phyloP scores from a whole-genome alignment of 805 yeast genomes.

The Candida corydali region DNA sequence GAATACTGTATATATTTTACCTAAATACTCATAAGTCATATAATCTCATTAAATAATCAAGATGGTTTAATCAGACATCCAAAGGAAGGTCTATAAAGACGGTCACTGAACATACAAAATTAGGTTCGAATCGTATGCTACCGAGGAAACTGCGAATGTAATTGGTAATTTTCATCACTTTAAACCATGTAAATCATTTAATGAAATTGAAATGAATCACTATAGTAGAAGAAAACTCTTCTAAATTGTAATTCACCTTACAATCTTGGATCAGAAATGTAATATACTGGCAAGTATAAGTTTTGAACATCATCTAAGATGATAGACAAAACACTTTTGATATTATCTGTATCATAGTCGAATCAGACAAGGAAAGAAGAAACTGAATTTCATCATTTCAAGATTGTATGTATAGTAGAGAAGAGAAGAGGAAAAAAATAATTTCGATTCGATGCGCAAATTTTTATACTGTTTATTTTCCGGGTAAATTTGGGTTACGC shows the following conservation, averaged over 20 bases:
- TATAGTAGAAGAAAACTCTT: slow-evolving; percentile 1
- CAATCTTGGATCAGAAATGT: slow-evolving; percentile 53
- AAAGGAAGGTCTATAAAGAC: slow-evolving; percentile 74
- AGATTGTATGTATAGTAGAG: no score
- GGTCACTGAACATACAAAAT: slow-evolving; percentile 79
- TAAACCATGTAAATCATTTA: slow-evolving; percentile 6
- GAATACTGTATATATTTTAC: background rate
- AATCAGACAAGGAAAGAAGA: slow-evolving; percentile 90
- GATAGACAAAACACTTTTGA: slow-evolving; percentile 3
- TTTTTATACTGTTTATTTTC: background rate
- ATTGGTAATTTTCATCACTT: slow-evolving; percentile 70
- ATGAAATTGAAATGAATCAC: slow-evolving; percentile 5
- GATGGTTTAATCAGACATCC: slow-evolving; percentile 71
- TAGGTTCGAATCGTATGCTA: slow-evolving; percentile 83
- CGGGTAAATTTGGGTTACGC: slow-evolving; percentile 2
- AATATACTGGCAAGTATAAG: slow-evolving; percentile 87
- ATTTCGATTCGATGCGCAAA: slow-evolving; percentile 1
- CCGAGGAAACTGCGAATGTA: slow-evolving; percentile 98
- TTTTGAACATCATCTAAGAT: slow-evolving; percentile 22
- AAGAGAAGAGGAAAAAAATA: slow-evolving; percentile 1
- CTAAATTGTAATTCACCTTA: slow-evolving; percentile 1
- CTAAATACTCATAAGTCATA: background rate
- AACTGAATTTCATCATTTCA: slow-evolving; percentile 48
- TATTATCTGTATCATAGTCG: slow-evolving; percentile 78
- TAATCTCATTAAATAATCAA: slow-evolving; percentile 5